Base-by-base conservation (phyloP, 2,329 filamentous ascomycete genomes). In the Fusarium duplospermum region DNA sequence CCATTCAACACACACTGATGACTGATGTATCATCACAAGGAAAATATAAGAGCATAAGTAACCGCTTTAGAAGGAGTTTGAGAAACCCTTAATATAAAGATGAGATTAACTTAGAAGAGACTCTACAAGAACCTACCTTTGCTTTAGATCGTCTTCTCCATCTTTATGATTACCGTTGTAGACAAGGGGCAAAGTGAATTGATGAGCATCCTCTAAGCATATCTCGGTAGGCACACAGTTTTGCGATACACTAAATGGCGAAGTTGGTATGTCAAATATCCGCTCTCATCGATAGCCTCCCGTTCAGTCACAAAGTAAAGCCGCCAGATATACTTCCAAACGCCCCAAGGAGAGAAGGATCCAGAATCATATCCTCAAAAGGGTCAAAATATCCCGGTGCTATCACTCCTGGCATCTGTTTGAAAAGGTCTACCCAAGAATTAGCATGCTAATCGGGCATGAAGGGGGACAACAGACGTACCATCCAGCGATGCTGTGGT, bases 301-400 rank as follows among this genome's bases (percentile, higher is more conserved):
- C 20, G 11, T 4, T 40, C 47, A 27, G n/a, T 56, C 35, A 73
- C 42, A 24, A 3, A 4, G 20, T 52, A 16, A 66, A 61, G 20
- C 73, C 66, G 3, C 64, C 52, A 7, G 70, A 22, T 11, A 62
- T 56, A 18, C 38, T 61, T 35, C 72, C 66, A 27, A 73, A 65
- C 33, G 29, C 27, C 11, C 16, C 31, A 62, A 69, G 33, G 13
- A 75, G 67, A 11, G 56, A 69, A 10, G 65, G 50, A n/a, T 76
- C 70, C 7, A 74, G 36, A 14, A 65, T 50, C 58, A 76, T 66
- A 14, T 52, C 57, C 42, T 75, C 63, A 29, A 67, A 75, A 18
- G 24, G 27, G 22, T 57, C 63, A 16, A 71, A 50, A 9, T 27
- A 36, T 11, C 31, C 14, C 14, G 29, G 29, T 6, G 13, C 10